A percentile compares a stretch with the other conserved stretches of the same genome.
phyloP scores from a whole-genome alignment of 257 asterid genomes.

The Thymus quinquecostatus region DNA sequence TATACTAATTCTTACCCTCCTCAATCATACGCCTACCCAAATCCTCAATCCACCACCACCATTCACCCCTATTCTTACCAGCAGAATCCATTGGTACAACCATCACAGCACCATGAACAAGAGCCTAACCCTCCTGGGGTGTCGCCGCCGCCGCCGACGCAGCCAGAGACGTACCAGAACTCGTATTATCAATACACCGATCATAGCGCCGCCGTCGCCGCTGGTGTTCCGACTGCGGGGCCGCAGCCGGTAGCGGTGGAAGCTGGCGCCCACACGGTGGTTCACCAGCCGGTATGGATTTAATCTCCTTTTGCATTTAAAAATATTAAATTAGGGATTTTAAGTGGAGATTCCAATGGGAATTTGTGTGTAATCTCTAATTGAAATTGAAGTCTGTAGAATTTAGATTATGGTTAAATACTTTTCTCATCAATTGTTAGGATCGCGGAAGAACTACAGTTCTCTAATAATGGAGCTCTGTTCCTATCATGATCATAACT shows the following conservation, averaged over 20 bases:
- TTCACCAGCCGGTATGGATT: conserved; percentile 44
- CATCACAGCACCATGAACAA: conserved; percentile 42
- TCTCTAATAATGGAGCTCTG: not conserved
- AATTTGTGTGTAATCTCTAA: not conserved
- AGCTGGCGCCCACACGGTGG: conserved; percentile 31
- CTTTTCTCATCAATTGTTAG: not conserved
- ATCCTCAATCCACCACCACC: conserved; percentile 36
- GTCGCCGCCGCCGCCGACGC: conserved; percentile 29
- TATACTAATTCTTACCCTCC: conserved; percentile 33
- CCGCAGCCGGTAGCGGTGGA: conserved; percentile 35
- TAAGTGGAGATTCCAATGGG: not conserved
- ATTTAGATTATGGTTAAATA: conserved; percentile 1
- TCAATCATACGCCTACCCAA: conserved; percentile 32
- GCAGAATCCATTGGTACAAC: conserved; percentile 34
- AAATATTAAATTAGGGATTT: too few species aligned
- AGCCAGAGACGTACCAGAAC: conserved; percentile 16
- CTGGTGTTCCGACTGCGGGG: conserved; percentile 24
- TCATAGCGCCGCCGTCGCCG: conserved; percentile 15
- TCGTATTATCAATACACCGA: conserved; percentile 35
- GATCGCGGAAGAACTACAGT: not conserved
- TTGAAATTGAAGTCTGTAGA: not conserved
- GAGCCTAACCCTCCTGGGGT: conserved; percentile 66
- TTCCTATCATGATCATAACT: not conserved
- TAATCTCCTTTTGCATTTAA: not conserved
- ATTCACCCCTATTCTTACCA: conserved; percentile 38